Evolutionary conservation across 2,329 filamentous ascomycete species (phyloP).

Genomic region (Epichloe glyceriae): DNA sequence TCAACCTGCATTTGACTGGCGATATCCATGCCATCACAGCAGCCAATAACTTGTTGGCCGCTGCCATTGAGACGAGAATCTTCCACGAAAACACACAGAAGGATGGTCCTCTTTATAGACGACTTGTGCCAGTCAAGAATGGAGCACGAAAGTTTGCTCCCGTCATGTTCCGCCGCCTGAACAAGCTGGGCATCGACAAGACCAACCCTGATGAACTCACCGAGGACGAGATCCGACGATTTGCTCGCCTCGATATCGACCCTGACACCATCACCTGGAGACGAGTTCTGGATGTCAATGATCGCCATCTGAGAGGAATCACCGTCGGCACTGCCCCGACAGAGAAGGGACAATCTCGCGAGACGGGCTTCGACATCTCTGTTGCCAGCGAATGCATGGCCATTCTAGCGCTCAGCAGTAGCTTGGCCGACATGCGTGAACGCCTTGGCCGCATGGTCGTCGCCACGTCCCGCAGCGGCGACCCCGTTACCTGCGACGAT

Average conservation of each 20-base stretch:
- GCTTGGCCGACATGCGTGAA: conserved; percentile 79
- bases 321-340: conserved; percentile 80
- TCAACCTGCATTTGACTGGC: conserved; percentile 93
- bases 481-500: conserved; percentile 92
- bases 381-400: conserved; percentile 98
- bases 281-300: conserved; percentile 92
- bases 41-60: conserved; percentile 91
- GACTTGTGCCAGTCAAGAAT: conserved; percentile 80
- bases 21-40: conserved; percentile 97
- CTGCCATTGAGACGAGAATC: conserved; percentile 93
- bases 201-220: conserved; percentile 85
- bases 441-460: conserved; percentile 93
- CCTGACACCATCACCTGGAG: conserved; percentile 96
- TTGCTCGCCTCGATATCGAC: conserved; percentile 93
- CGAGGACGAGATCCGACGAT: conserved; percentile 72
- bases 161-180: conserved; percentile 82
- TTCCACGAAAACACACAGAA: conserved; percentile 97
- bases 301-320: conserved; percentile 80
- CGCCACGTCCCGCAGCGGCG: conserved; percentile 70
- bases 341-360: conserved; percentile 75
- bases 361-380: conserved; percentile 95
- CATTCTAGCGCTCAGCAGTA: conserved; percentile 84
- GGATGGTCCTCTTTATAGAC: conserved; percentile 73
- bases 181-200: conserved; percentile 94
- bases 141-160: conserved; percentile 77